Conservation (phyloP, 2,329 filamentous ascomycete genomes). For the Colletotrichum noveboracense region DNA sequence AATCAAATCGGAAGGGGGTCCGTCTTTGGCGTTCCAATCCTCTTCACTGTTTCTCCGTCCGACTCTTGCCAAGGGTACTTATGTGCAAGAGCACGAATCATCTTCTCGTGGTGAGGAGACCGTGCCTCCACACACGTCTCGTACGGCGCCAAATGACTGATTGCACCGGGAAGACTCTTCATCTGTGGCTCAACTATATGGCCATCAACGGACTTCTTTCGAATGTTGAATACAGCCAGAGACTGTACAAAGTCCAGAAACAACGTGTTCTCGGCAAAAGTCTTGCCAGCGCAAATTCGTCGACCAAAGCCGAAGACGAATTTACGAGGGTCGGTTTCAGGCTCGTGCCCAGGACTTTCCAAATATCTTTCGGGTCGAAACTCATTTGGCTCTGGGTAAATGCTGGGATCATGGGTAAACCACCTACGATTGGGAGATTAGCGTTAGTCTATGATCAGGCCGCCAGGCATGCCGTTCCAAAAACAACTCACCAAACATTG, state of each 20-base stretch:
- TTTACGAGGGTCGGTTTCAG: background rate
- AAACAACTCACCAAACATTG: constrained; percentile 20
- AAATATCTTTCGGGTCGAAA: constrained; percentile 41
- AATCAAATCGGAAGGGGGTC: background rate
- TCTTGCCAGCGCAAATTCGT: constrained; percentile 22
- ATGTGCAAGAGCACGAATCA: background rate
- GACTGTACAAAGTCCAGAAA: constrained; percentile 39
- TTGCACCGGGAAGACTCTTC: background rate
- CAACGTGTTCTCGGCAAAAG: constrained; percentile 19
- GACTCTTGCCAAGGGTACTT: background rate
- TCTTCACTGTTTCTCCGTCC: background rate
- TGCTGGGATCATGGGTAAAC: constrained; percentile 68
- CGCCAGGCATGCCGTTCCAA: background rate
- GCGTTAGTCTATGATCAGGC: background rate
- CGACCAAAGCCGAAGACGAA: constrained; percentile 24
- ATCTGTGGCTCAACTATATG: constrained; percentile 30
- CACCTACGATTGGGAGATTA: background rate
- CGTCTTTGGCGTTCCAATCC: background rate
- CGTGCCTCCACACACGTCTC: background rate
- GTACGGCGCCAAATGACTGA: background rate
- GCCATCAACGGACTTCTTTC: constrained; percentile 35
- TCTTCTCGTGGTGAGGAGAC: background rate
- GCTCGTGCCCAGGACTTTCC: background rate
- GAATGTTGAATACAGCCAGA: constrained; percentile 52
- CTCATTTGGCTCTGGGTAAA: constrained; percentile 52